These are phyloP conservation scores for Aspergillus neoniger DNA, from an alignment of 2,329 filamentous ascomycete genomes.

Conservation along the genomic window DNA sequence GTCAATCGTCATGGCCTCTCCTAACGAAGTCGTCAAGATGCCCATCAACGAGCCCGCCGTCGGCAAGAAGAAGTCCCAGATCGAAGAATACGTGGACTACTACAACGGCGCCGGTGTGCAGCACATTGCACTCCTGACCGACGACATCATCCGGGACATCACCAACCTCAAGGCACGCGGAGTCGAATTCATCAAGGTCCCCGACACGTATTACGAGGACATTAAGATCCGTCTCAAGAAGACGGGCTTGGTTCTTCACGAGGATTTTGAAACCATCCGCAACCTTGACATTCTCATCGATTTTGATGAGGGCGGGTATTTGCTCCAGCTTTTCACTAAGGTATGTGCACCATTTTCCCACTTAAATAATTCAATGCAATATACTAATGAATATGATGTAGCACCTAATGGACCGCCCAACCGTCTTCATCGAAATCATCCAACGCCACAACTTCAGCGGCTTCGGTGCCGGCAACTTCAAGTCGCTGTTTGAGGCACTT, in stretches of 20 bases:
- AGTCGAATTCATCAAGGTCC: slow-evolving; percentile 90
- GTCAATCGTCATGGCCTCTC: slow-evolving; percentile 85
- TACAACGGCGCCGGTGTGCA: slow-evolving; percentile 89
- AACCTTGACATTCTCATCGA: slow-evolving; percentile 86
- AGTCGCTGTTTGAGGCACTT: slow-evolving; percentile 91
- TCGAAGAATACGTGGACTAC: slow-evolving; percentile 90
- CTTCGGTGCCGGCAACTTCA: slow-evolving; percentile 95
- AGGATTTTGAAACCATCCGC: slow-evolving; percentile 78
- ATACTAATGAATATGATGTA: slow-evolving; percentile 16
- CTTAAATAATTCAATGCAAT: not conserved
- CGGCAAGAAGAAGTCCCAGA: slow-evolving; percentile 89
- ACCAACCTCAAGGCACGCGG: slow-evolving; percentile 78
- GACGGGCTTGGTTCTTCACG: slow-evolving; percentile 62
- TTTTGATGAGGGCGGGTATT: slow-evolving; percentile 89
- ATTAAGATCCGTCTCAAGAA: slow-evolving; percentile 73
- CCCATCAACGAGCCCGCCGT: slow-evolving; percentile 94
- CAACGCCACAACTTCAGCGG: slow-evolving; percentile 87
- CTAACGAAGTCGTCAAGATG: slow-evolving; percentile 90
- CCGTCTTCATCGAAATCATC: slow-evolving; percentile 95
- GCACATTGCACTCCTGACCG: slow-evolving; percentile 84
- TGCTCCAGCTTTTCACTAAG: slow-evolving; percentile 75
- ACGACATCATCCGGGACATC: slow-evolving; percentile 77
- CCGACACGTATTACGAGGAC: slow-evolving; percentile 78
- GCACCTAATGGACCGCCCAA: slow-evolving; percentile 91
- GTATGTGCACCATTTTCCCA: slow-evolving; percentile 27